Evolutionary conservation across 176 grass and related monocot genomes (phyloP).

Genomic region (Avena atlantica): DNA sequence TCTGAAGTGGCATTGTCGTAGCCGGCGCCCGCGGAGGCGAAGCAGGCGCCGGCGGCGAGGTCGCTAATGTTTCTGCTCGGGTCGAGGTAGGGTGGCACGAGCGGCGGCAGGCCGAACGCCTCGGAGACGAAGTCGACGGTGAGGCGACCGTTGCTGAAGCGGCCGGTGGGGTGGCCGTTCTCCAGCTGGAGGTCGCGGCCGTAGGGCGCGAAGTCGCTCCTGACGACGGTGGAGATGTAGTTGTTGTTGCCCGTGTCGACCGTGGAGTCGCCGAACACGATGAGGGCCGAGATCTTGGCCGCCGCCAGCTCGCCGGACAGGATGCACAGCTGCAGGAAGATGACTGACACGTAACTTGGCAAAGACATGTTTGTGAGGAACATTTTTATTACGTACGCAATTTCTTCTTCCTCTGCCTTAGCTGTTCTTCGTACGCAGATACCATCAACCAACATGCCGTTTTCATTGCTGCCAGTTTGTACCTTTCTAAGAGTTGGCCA

Average conservation of each 20-base stretch:
- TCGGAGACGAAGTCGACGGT: constrained; percentile 81
- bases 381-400: neutral
- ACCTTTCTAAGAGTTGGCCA: constrained; percentile 38
- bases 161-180: constrained; percentile 40
- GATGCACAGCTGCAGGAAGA: constrained; percentile 27
- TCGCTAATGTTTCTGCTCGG: constrained; percentile 47
- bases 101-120: constrained; percentile 69
- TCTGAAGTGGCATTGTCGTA: constrained; percentile 79
- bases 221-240: constrained; percentile 56
- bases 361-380: neutral
- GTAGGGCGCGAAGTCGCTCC: constrained; percentile 84
- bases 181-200: constrained; percentile 64
- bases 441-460: neutral
- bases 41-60: constrained; percentile 68
- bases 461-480: neutral
- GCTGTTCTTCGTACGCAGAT: neutral
- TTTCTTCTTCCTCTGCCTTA: neutral
- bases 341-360: neutral
- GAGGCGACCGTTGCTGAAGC: constrained; percentile 85
- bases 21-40: constrained; percentile 81
- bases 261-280: constrained; percentile 95
- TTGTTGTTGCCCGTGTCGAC: constrained; percentile 96
- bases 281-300: constrained; percentile 56
- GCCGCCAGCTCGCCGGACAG: constrained; percentile 28
- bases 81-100: constrained; percentile 78